These are phyloP conservation scores for Anthostomella pinea DNA, from an alignment of 2,329 filamentous ascomycete genomes.

Conservation along the genomic window DNA sequence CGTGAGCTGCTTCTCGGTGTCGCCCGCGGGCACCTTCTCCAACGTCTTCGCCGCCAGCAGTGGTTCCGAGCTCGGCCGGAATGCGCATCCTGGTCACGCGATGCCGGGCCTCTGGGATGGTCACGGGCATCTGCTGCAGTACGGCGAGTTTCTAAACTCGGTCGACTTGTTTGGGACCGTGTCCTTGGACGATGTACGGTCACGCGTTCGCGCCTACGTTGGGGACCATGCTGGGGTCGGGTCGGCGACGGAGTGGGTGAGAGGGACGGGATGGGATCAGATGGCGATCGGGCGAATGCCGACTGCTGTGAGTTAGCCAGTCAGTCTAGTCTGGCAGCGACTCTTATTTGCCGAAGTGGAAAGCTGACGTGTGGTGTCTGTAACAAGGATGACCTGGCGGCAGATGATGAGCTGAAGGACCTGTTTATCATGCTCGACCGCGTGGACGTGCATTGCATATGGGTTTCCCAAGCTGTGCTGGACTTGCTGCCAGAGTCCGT, in stretches of 20 bases:
- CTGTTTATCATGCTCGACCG: conserved; percentile 68
- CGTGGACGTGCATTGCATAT: conserved; percentile 67
- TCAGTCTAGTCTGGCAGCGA: conserved; percentile 24
- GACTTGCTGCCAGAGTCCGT: conserved; percentile 53
- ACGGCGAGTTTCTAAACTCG: conserved; percentile 65
- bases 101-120: conserved; percentile 70
- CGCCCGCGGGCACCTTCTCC: conserved; percentile 46
- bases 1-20: conserved; percentile 56
- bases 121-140: conserved; percentile 64
- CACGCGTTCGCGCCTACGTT: conserved; percentile 52
- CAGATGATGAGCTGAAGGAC: conserved; percentile 49
- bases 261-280: conserved; percentile 71
- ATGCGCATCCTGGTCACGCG: conserved; percentile 47
- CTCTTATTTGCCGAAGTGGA: background rate
- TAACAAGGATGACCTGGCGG: conserved; percentile 54
- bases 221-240: conserved; percentile 49
- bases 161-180: conserved; percentile 60
- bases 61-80: conserved; percentile 27
- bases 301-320: conserved; percentile 49
- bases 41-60: conserved; percentile 41
- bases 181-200: conserved; percentile 53
- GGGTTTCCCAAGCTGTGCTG: conserved; percentile 64
- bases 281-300: conserved; percentile 63
- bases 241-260: conserved; percentile 56
- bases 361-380: conserved; percentile 25